Evolutionary conservation across 2,329 filamentous ascomycete genomes (phyloP).

Genomic region (Drechslerella dactyloides): DNA sequence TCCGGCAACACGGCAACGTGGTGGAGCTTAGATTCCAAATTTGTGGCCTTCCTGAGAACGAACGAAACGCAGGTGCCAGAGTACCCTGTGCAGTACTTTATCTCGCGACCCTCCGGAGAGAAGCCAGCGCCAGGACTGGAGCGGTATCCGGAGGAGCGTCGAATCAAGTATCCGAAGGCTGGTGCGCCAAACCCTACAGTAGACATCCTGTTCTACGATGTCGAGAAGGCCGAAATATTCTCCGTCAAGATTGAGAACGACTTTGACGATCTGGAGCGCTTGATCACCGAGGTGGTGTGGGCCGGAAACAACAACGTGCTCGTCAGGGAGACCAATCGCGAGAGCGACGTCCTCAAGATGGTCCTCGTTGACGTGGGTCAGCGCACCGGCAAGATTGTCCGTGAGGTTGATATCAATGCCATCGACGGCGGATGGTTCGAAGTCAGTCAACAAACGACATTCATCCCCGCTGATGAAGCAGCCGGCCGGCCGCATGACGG

Average conservation of each 20-base stretch:
- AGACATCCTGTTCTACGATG: slow-evolving; percentile 84
- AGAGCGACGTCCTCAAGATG: slow-evolving; percentile 88
- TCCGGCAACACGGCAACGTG: slow-evolving; percentile 81
- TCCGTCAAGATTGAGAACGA: slow-evolving; percentile 76
- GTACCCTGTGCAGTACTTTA: slow-evolving; percentile 91
- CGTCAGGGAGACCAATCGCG: slow-evolving; percentile 89
- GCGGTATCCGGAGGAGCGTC: slow-evolving; percentile 83
- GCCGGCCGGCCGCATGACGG: slow-evolving; percentile 82
- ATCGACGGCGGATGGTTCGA: slow-evolving; percentile 99
- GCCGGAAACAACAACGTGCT: slow-evolving; percentile 79
- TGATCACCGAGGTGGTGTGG: slow-evolving; percentile 95
- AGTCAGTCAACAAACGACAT: slow-evolving; percentile 82
- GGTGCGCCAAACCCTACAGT: slow-evolving; percentile 92
- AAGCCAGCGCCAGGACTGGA: slow-evolving; percentile 74
- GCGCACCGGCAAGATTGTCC: slow-evolving; percentile 77
- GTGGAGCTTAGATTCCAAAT: slow-evolving; percentile 92
- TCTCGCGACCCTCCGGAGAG: slow-evolving; percentile 81
- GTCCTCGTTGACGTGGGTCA: slow-evolving; percentile 79
- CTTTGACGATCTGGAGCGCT: slow-evolving; percentile 78
- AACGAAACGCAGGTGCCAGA: slow-evolving; percentile 91
- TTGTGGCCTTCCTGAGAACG: slow-evolving; percentile 87
- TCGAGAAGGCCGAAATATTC: slow-evolving; percentile 77
- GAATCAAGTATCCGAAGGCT: slow-evolving; percentile 97
- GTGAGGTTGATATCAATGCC: slow-evolving; percentile 77
- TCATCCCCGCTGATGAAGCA: slow-evolving; percentile 79